Evolutionary conservation across 768 basidiomycete species (phyloP).

Genomic region (Mycena albidolilacea): DNA sequence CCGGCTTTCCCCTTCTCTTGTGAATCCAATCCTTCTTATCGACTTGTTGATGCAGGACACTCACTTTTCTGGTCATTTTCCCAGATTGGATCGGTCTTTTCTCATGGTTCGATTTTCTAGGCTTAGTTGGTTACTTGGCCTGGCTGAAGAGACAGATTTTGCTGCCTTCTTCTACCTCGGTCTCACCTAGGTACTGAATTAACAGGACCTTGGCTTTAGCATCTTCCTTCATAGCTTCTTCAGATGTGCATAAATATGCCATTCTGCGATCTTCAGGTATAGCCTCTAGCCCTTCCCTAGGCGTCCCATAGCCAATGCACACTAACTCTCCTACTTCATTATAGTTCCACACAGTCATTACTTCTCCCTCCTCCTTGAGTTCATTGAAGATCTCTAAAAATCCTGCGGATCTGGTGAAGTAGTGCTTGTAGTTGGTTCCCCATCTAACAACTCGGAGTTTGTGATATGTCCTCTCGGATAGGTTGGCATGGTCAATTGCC

Average conservation of each 20-base stretch:
- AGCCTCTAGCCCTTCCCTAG: background rate
- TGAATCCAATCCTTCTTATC: too few species aligned
- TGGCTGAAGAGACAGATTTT: background rate
- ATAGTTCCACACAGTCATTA: constrained; percentile 8
- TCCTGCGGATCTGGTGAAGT: constrained; percentile 3
- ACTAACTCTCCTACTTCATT: background rate
- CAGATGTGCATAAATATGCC: constrained; percentile 2
- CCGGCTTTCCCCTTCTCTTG: too few species aligned
- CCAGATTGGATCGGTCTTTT: background rate
- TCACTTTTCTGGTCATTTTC: too few species aligned
- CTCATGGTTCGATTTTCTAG: background rate
- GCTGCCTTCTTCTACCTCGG: background rate
- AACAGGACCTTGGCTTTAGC: background rate
- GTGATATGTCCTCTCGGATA: background rate
- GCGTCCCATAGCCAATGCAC: background rate
- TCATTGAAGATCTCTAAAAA: constrained; percentile 8
- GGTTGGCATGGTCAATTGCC: background rate
- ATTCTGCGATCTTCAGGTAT: background rate
- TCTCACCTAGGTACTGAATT: background rate
- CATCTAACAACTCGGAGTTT: too few species aligned
- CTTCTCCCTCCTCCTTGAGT: constrained; percentile 10
- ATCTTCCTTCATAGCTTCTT: background rate
- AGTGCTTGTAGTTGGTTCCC: too few species aligned
- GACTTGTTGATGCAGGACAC: too few species aligned
- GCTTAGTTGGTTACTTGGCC: background rate